Conservation (phyloP, 768 basidiomycete genomes). For the Leucocoprinus leucothites region DNA sequence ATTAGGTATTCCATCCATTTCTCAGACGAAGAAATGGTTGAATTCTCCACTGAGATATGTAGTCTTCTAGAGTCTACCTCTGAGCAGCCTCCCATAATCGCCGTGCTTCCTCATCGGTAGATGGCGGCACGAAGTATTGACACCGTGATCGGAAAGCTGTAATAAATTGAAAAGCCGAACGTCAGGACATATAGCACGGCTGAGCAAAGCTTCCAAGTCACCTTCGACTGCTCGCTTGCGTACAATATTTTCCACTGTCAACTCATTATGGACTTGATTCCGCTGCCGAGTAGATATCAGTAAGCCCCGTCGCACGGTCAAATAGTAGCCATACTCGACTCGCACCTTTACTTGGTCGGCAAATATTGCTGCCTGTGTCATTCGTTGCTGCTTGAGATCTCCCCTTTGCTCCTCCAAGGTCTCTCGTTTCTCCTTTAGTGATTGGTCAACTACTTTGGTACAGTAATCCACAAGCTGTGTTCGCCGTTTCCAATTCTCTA, state of each 20-base stretch:
- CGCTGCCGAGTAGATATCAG: conserved; percentile 36
- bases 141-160: conserved; percentile 78
- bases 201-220: conserved; percentile 25
- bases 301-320: neutral
- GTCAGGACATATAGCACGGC: neutral
- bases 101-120: conserved; percentile 51
- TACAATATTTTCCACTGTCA: conserved; percentile 69
- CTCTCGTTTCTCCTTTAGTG: conserved; percentile 52
- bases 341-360: conserved; percentile 71
- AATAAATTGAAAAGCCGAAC: neutral
- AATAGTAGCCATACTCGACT: neutral
- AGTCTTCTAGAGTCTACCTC: conserved; percentile 9
- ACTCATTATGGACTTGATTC: conserved; percentile 73
- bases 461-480: conserved; percentile 77
- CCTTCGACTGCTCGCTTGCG: conserved; percentile 70
- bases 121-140: conserved; percentile 71
- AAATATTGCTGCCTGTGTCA: conserved; percentile 54
- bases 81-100: conserved; percentile 28
- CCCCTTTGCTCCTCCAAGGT: conserved; percentile 38
- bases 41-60: neutral
- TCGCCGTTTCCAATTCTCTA: conserved; percentile 70
- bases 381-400: conserved; percentile 45
- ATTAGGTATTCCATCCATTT: neutral
- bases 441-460: conserved; percentile 63
- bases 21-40: too few relatives aligned